phyloP scores from a whole-genome alignment of 148 eudicot species.

The Chenopodium berlandieri region DNA sequence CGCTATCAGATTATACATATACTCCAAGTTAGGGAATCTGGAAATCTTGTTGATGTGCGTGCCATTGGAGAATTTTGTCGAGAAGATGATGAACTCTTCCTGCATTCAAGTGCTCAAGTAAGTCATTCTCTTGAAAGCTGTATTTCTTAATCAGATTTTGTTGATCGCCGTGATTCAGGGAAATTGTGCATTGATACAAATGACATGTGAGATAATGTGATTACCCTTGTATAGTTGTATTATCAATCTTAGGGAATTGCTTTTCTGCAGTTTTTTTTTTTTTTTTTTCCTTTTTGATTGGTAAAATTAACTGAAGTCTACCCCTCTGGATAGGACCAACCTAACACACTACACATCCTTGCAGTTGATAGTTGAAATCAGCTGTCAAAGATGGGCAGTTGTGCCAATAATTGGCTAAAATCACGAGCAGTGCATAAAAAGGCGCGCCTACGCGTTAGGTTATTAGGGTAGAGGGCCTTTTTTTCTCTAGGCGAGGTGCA shows the following conservation, averaged over 20 bases:
- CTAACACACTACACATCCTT: not conserved
- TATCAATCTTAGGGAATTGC: not conserved
- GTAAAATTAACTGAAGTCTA: not conserved
- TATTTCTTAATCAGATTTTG: not conserved
- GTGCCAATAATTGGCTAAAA: not conserved
- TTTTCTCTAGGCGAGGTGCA: no score
- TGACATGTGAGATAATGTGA: not conserved
- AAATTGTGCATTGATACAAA: not conserved
- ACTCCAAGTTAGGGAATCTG: constrained; percentile 91
- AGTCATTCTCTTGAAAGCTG: constrained; percentile 24
- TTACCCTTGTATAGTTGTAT: not conserved
- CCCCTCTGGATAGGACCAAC: not conserved
- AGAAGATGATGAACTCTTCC: constrained; percentile 95
- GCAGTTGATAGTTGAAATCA: not conserved
- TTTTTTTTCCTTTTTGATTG: no score
- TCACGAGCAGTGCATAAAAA: not conserved
- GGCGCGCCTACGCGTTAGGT: no score
- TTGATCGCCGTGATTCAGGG: not conserved
- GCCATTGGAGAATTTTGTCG: constrained; percentile 86
- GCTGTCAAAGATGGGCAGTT: not conserved
- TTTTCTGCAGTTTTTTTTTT: not conserved
- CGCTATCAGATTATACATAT: constrained; percentile 91
- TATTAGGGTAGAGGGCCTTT: no score
- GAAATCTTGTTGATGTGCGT: constrained; percentile 80
- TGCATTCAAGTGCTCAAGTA: constrained; percentile 82